Conservation (phyloP, 805 yeast genomes). For the Wickerhamomyces pijperi region DNA sequence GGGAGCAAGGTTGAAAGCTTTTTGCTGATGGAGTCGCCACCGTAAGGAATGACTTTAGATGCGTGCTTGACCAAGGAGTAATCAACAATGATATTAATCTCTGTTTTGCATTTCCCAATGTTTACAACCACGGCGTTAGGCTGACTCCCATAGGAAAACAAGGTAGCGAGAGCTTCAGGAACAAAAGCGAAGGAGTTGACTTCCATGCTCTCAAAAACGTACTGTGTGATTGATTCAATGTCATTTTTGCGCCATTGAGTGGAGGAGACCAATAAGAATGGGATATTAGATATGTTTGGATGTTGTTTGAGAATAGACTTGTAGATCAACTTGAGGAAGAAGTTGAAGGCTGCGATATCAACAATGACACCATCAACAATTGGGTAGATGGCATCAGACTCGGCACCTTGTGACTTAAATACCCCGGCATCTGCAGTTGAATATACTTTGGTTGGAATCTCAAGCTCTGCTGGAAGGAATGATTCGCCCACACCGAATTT, state of each 20-base stretch:
- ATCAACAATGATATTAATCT: conserved; percentile 71
- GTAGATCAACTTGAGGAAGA: conserved; percentile 35
- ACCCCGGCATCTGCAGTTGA: conserved; percentile 8
- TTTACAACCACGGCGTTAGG: conserved; percentile 69
- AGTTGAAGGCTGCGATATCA: conserved; percentile 61
- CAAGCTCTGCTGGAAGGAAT: conserved; percentile 62
- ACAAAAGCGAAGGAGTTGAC: conserved; percentile 62
- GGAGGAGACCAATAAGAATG: conserved; percentile 58
- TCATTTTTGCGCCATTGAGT: conserved; percentile 58
- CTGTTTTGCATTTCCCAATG: conserved; percentile 66
- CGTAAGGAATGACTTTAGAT: conserved; percentile 34
- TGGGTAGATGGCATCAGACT: conserved; percentile 43
- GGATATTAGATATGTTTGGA: conserved; percentile 35
- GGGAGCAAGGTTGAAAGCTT: conserved; percentile 47
- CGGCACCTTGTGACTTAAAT: conserved; percentile 15
- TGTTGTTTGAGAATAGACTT: conserved; percentile 29
- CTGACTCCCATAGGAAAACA: conserved; percentile 61
- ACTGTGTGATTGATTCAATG: conserved; percentile 62
- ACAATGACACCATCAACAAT: conserved; percentile 52
- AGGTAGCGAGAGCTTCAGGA: conserved; percentile 56
- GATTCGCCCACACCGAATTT: conserved; percentile 71
- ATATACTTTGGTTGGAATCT: conserved; percentile 71
- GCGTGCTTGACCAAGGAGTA: conserved; percentile 53
- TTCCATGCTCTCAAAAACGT: conserved; percentile 62
- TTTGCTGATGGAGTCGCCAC: conserved; percentile 57